A percentile compares a stretch with the other conserved stretches of the same genome.
Conservation (phyloP, 148 eudicot species). For the Spergularia bocconei region DNA sequence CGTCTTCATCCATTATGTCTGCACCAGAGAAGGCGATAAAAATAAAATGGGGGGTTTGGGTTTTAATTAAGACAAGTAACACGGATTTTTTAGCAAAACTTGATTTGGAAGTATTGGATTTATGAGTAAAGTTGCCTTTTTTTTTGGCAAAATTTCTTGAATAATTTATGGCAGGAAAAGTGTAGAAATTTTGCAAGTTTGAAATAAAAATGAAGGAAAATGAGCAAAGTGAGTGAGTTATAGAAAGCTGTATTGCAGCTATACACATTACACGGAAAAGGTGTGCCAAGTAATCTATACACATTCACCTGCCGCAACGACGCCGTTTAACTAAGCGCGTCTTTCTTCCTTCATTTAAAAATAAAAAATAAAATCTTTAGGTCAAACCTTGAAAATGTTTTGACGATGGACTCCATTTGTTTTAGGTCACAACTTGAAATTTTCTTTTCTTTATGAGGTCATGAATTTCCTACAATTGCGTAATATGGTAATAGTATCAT, state of each 20-base stretch:
- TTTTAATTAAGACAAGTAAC: too few relatives aligned
- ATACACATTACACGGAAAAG: neutral
- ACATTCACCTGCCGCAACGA: constrained; percentile 4
- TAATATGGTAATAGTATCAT: too few relatives aligned
- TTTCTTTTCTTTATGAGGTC: too few relatives aligned
- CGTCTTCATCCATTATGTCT: neutral
- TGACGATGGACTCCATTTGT: too few relatives aligned
- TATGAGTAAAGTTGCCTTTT: neutral
- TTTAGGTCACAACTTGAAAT: too few relatives aligned
- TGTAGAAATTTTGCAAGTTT: neutral
- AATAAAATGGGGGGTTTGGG: neutral
- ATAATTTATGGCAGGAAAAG: neutral
- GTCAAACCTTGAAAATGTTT: too few relatives aligned
- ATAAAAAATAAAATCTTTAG: too few relatives aligned
- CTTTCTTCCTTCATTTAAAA: neutral
- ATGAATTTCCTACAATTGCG: too few relatives aligned
- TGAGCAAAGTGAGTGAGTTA: too few relatives aligned
- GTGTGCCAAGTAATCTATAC: neutral
- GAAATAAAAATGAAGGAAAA: neutral
- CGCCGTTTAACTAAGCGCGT: constrained; percentile 23
- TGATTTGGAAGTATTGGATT: neutral
- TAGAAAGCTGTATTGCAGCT: too few relatives aligned
- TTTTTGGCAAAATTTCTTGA: neutral
- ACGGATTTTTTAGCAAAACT: neutral
- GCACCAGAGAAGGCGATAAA: neutral